Evolutionary conservation across 331 rosid species (phyloP).

Genomic region (Ulmus americana): DNA sequence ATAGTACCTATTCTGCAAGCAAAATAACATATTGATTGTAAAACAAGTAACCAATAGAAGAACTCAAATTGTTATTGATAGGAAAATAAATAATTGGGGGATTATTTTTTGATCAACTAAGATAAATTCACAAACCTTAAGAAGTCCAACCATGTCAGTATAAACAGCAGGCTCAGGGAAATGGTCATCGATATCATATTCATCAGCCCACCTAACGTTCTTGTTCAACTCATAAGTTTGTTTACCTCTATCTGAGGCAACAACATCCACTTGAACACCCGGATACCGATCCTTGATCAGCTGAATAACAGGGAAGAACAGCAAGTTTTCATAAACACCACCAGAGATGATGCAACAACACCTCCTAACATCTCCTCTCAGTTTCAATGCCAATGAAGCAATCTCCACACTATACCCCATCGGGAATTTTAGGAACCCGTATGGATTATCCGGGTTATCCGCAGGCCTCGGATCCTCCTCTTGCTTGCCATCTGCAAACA

Average conservation of each 20-base stretch:
- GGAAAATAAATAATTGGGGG: too few species aligned
- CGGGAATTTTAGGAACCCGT: slow-evolving; percentile 77
- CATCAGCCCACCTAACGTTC: slow-evolving; percentile 77
- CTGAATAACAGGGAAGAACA: slow-evolving; percentile 72
- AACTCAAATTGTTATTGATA: too few species aligned
- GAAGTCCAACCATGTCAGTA: slow-evolving; percentile 66
- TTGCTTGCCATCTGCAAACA: slow-evolving; percentile 68
- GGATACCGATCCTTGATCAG: slow-evolving; percentile 74
- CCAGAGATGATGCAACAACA: slow-evolving; percentile 78
- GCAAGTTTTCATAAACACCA: slow-evolving; percentile 74
- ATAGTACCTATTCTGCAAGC: slow-evolving; percentile 72
- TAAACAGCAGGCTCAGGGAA: slow-evolving; percentile 74
- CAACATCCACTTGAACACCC: slow-evolving; percentile 66
- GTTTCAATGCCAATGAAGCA: slow-evolving; percentile 55
- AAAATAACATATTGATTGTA: slow-evolving; percentile 15
- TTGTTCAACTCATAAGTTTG: slow-evolving; percentile 69
- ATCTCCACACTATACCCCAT: slow-evolving; percentile 63
- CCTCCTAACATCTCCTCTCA: slow-evolving; percentile 79
- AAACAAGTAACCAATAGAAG: background rate
- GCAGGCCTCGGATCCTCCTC: slow-evolving; percentile 75
- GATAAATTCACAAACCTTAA: slow-evolving; percentile 41
- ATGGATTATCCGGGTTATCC: slow-evolving; percentile 60
- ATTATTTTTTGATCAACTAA: background rate
- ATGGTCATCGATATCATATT: slow-evolving; percentile 57
- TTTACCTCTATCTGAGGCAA: slow-evolving; percentile 66